Evolutionary conservation across 2,329 filamentous ascomycete genomes (phyloP), one percentile per base, ranked within the genome.

Genomic region (Alternaria conjuncta): DNA sequence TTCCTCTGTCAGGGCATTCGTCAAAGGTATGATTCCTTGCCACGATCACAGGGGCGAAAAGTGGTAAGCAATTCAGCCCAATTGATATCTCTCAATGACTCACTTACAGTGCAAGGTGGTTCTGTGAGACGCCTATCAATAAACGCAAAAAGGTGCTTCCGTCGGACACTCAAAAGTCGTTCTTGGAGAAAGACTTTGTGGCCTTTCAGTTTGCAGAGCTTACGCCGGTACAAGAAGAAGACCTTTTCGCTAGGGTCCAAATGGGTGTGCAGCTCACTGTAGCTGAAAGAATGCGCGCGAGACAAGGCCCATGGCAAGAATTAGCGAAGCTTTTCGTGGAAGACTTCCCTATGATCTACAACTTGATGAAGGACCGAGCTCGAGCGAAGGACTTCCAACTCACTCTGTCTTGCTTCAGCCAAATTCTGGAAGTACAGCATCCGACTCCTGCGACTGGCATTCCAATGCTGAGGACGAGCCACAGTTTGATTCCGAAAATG

Each of bases 181-280:
- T 85, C 56, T 63, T 79, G 1, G 60, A 69, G 2, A 80, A 80
- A 53, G 75, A 80, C 5, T 79, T 85, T 44, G 77, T 83, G 6
- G 81, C 80, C 23, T 82, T 81, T 30, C 82, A 85, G 47, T 84
- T 82, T 64, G 65, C 72, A 6, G 72, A 81, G 20, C 68, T 85
- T 4, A 75, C 70, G 5, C 62, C 72, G 12, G 74, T 78, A 12
- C 82, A 84, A 56, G 83, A 85, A 63, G 83, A 85, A 59, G 84
- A 84, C 11, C 77, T 85, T 53, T 85, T 85, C 63, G 79, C 82
- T 7, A 74, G 83, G 13, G 83, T 85, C 0, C 83, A 85, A 56
- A 78, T 82, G 62, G 84, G 83, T 9, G 71, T 84, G 7, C 79
- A 80, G 28, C 76, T 85, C 5, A 82, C 78, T 4, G 72, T 77